A percentile compares a stretch with the other conserved stretches of the same genome.
Conservation (phyloP, 768 basidiomycete genomes). For the Tulasnella sp. region DNA sequence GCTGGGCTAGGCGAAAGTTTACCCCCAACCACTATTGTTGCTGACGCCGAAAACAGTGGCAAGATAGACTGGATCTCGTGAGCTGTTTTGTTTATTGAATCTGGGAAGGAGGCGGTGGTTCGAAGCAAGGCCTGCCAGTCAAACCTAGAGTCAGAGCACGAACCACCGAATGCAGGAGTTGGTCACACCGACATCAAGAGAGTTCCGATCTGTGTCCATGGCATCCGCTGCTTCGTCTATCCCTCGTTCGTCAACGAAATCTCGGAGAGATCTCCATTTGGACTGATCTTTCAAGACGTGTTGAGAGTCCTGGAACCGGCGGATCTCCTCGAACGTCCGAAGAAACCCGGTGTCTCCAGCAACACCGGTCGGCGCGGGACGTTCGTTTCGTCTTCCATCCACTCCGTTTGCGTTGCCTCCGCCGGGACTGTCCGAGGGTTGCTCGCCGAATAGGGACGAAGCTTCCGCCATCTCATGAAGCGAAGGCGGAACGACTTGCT, state of each 20-base stretch:
- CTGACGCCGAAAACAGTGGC: slow-evolving; percentile 37
- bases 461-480: slow-evolving; percentile 65
- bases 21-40: neutral
- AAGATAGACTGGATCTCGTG: slow-evolving; percentile 53
- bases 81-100: slow-evolving; percentile 56
- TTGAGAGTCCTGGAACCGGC: slow-evolving; percentile 19
- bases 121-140: slow-evolving; percentile 53
- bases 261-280: slow-evolving; percentile 76
- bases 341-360: slow-evolving; percentile 10
- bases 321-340: slow-evolving; percentile 18
- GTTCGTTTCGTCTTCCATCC: slow-evolving; percentile 28
- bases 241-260: slow-evolving; percentile 80
- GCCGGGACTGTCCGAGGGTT: slow-evolving; percentile 42
- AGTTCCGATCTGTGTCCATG: slow-evolving; percentile 64
- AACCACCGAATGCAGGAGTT: neutral
- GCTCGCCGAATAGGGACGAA: slow-evolving; percentile 77
- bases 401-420: slow-evolving; percentile 31
- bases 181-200: slow-evolving; percentile 58
- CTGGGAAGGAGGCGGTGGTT: slow-evolving; percentile 64
- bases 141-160: neutral
- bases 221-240: slow-evolving; percentile 72
- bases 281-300: slow-evolving; percentile 30
- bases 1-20: slow-evolving; percentile 33
- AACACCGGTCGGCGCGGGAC: neutral
- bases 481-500: slow-evolving; percentile 70